A percentile compares a stretch with the other conserved stretches of the same genome.
Conservation (phyloP, 441 rosid genomes). For the Populus hybrid region DNA sequence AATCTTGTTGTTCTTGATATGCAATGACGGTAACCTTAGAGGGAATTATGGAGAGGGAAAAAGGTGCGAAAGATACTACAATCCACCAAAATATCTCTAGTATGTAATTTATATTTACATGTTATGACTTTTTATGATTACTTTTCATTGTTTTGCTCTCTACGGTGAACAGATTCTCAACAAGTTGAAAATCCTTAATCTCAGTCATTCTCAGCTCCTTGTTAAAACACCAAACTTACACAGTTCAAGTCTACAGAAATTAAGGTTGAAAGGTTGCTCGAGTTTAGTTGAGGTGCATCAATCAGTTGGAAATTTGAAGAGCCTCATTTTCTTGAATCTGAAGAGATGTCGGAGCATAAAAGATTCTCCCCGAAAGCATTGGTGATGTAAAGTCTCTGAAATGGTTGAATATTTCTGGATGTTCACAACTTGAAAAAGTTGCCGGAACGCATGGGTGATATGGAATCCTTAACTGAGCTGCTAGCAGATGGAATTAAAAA, state of each 20-base stretch:
- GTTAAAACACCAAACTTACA: neutral
- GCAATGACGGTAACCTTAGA: constrained; percentile 7
- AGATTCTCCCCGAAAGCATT: neutral
- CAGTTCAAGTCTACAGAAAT: too few species aligned
- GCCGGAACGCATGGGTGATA: neutral
- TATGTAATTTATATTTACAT: too few species aligned
- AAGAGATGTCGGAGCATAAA: neutral
- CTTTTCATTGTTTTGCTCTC: neutral
- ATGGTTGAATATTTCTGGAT: constrained; percentile 29
- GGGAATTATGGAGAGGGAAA: constrained; percentile 15
- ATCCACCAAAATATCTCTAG: neutral
- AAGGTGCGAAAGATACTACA: constrained; percentile 4
- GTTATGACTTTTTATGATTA: neutral
- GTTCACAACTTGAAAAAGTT: constrained; percentile 11
- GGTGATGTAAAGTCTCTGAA: constrained; percentile 20
- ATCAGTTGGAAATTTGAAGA: too few species aligned
- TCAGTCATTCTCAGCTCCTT: neutral
- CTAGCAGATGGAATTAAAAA: constrained; percentile 17
- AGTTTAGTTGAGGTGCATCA: too few species aligned
- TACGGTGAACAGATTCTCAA: too few species aligned
- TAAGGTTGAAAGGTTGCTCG: too few species aligned
- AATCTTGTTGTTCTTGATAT: constrained; percentile 21
- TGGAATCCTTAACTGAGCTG: constrained; percentile 2
- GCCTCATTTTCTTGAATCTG: too few species aligned
- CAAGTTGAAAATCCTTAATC: neutral